Conservation (phyloP, 2,329 filamentous ascomycete species). For the Sordariomycetes sp. region DNA sequence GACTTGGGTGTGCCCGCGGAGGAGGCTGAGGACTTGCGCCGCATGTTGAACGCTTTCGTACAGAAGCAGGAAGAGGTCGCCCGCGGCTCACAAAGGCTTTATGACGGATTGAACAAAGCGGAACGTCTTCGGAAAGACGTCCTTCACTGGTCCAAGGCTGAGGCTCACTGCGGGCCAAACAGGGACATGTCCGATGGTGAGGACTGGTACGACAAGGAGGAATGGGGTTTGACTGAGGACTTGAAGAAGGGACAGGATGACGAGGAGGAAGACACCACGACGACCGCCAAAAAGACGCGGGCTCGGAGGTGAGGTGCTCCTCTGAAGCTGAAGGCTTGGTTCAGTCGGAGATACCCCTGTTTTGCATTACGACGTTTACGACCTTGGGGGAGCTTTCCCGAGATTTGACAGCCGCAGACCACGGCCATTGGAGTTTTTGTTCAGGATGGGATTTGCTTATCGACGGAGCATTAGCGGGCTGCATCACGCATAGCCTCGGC, state of each 20-base stretch:
- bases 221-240: slow-evolving; percentile 67
- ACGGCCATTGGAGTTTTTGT: not conserved
- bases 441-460: not conserved
- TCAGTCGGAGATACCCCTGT: slow-evolving; percentile 2
- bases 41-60: slow-evolving; percentile 65
- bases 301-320: slow-evolving; percentile 41
- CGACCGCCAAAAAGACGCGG: slow-evolving; percentile 52
- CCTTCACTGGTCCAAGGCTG: slow-evolving; percentile 67
- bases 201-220: slow-evolving; percentile 80
- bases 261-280: slow-evolving; percentile 65
- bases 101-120: slow-evolving; percentile 62
- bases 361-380: not conserved
- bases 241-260: slow-evolving; percentile 75
- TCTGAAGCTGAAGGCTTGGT: too few species aligned
- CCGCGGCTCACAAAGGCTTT: slow-evolving; percentile 57
- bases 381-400: not conserved
- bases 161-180: slow-evolving; percentile 58
- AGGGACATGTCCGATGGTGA: slow-evolving; percentile 79
- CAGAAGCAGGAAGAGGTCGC: slow-evolving; percentile 83
- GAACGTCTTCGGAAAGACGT: slow-evolving; percentile 65
- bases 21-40: slow-evolving; percentile 72
- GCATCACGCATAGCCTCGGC: not conserved
- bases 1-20: slow-evolving; percentile 61
- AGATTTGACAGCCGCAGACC: too few species aligned
- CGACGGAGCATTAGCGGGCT: not conserved